phyloP scores from a whole-genome alignment of 2,329 filamentous ascomycete species.

The Aspergillus awamori region DNA sequence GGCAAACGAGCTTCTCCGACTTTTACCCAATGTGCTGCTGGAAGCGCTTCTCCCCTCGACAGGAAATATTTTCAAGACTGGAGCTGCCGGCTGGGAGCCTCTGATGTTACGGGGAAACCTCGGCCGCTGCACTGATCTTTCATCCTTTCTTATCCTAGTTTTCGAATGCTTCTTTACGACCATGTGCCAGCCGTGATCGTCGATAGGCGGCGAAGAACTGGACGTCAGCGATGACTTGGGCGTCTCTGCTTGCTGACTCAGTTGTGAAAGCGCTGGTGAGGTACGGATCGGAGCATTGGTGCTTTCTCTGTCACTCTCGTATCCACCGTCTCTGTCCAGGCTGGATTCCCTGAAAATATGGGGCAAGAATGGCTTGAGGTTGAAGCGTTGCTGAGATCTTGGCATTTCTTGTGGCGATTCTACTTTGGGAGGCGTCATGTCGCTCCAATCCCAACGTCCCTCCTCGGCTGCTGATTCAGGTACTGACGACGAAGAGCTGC shows the following conservation, averaged over 20 bases:
- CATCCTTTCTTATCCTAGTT: slow-evolving; percentile 16
- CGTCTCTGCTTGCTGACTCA: slow-evolving; percentile 35
- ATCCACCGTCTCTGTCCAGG: slow-evolving; percentile 34
- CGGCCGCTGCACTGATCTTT: slow-evolving; percentile 18
- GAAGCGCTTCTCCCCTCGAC: slow-evolving; percentile 37
- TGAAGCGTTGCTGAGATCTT: slow-evolving; percentile 27
- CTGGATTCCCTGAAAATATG: slow-evolving; percentile 35
- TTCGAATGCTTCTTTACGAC: slow-evolving; percentile 28
- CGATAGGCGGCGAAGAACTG: slow-evolving; percentile 25
- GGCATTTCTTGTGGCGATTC: slow-evolving; percentile 41
- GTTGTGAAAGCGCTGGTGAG: slow-evolving; percentile 35
- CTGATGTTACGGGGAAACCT: slow-evolving; percentile 24
- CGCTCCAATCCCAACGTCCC: slow-evolving; percentile 36
- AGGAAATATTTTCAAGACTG: slow-evolving; percentile 30
- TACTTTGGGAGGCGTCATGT: slow-evolving; percentile 30
- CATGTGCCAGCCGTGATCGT: slow-evolving; percentile 39
- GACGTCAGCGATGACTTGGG: slow-evolving; percentile 26
- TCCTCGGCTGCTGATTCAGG: slow-evolving; percentile 46
- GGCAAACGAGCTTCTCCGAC: slow-evolving; percentile 25
- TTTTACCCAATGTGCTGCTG: slow-evolving; percentile 24
- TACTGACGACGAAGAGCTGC: slow-evolving; percentile 49
- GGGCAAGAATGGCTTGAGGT: slow-evolving; percentile 37
- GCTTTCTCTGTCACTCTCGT: slow-evolving; percentile 40
- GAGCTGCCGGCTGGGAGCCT: slow-evolving; percentile 25
- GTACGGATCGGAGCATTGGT: slow-evolving; percentile 21